Evolutionary conservation across 2,329 filamentous ascomycete genomes (phyloP), one percentile per base, ranked within the genome.

Genomic region (Aspergillus tubingensis): DNA sequence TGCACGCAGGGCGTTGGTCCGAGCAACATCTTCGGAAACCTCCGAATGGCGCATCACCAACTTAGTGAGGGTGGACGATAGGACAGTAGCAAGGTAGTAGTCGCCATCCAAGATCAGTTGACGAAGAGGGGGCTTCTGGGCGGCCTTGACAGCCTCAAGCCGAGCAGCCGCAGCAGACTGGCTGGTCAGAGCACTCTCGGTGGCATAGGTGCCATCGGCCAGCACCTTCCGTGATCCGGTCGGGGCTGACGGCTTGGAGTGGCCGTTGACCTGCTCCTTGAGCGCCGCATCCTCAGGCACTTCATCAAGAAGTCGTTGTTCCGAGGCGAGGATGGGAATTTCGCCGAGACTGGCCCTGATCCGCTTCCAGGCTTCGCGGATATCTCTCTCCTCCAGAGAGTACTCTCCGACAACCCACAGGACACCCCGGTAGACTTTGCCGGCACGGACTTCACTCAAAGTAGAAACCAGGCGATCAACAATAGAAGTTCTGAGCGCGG

Each of bases 321-420:
- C 95, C 0, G 94, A 96, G 19, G 93, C 91, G 59, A 99, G 84
- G 62, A 99, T 99, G 2, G 95, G 95, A 61, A 99, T 98, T 79
- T 99, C 95, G 64, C 95, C 95, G 57, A 99, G 82, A 72, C 93
- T 97, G 19, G 93, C 88, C 62, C 95, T 87, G 75, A 99, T 98
- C 64, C 91, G 87, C 80, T 95, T 97, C 95, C 95, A 99, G 0
- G 94, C 94, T 72, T 96, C 94, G 66, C 92, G 87, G 69, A 99
- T 98, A 70, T 98, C 93, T 71, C 88, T 92, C 76, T 95, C 91
- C 73, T 97, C 92, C 32, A 96, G 81, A 30, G 93, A 96, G 76
- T 98, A 99, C 78, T 99, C 95, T 74, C 95, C 95, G 67, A 99
- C 88, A 70, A 98, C 96, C 95, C 95, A 99, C 65, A 99, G 83